phyloP scores from a whole-genome alignment of 2,329 filamentous ascomycete genomes.

The Fusarium vanettenii region DNA sequence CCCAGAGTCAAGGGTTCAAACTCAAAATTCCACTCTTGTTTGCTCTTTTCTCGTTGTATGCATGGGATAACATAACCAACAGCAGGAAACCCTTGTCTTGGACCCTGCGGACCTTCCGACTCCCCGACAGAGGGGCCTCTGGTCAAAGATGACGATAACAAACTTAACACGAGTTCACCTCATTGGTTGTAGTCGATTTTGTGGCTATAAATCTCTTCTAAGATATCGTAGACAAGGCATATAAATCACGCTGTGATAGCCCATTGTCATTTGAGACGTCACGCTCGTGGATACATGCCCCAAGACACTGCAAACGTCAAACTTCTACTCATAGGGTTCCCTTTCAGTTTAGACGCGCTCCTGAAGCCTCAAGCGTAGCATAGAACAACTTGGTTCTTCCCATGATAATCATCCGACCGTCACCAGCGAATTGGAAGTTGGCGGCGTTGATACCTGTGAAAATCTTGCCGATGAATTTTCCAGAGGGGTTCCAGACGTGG shows the following conservation, averaged over 20 bases:
- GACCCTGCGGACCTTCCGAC: neutral
- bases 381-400: conserved; percentile 51
- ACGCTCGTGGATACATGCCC: too few species aligned
- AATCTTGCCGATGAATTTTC: conserved; percentile 67
- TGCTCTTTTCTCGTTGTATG: neutral
- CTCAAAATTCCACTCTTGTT: neutral
- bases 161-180: neutral
- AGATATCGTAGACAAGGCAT: neutral
- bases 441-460: conserved; percentile 58
- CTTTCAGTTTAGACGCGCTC: conserved; percentile 9
- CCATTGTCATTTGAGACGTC: neutral
- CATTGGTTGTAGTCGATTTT: neutral
- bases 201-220: neutral
- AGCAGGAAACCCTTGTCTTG: neutral
- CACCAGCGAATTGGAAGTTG: conserved; percentile 59
- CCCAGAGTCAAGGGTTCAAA: neutral
- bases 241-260: neutral
- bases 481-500: conserved; percentile 59
- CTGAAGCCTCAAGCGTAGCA: conserved; percentile 39
- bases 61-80: neutral
- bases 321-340: neutral
- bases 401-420: conserved; percentile 50
- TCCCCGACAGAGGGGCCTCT: neutral
- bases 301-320: neutral
- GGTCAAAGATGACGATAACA: neutral